These are phyloP conservation scores for Lomentospora prolificans DNA, from an alignment of 2,329 filamentous ascomycete species.

Conservation along the genomic window DNA sequence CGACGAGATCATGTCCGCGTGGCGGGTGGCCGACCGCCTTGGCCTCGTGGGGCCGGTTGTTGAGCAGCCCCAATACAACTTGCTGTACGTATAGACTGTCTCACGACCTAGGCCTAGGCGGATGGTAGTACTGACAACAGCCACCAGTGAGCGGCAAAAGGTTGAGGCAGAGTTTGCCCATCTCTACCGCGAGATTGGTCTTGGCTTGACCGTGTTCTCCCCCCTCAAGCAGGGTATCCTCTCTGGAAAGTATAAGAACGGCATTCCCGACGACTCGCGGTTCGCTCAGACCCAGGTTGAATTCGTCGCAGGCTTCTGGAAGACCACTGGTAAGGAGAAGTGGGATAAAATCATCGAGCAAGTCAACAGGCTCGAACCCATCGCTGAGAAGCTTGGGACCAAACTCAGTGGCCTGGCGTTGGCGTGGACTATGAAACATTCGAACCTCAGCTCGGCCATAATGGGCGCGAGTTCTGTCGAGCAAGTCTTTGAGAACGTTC, in stretches of 20 bases:
- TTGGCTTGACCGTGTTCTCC: conserved; percentile 54
- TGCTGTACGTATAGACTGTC: conserved; percentile 35
- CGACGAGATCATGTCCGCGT: conserved; percentile 54
- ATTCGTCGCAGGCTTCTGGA: conserved; percentile 44
- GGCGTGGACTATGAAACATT: conserved; percentile 54
- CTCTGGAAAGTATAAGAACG: conserved; percentile 58
- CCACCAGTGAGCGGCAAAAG: conserved; percentile 34
- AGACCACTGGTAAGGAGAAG: conserved; percentile 37
- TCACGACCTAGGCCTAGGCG: too few relatives aligned
- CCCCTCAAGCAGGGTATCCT: conserved; percentile 49
- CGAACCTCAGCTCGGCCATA: conserved; percentile 51
- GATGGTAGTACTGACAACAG: neutral
- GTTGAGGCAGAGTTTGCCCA: conserved; percentile 55
- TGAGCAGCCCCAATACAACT: conserved; percentile 60
- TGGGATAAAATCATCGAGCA: conserved; percentile 49
- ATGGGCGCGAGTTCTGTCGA: conserved; percentile 47
- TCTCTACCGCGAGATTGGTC: conserved; percentile 48
- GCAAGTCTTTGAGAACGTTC: conserved; percentile 51
- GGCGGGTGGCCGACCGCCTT: conserved; percentile 49
- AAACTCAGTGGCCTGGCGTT: conserved; percentile 46
- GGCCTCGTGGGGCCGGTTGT: conserved; percentile 53
- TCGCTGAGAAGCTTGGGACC: conserved; percentile 55
- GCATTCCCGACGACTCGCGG: conserved; percentile 49
- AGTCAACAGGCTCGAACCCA: conserved; percentile 48
- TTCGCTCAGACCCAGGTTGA: conserved; percentile 45